These are phyloP conservation scores for Nemania sp. DNA, from an alignment of 2,329 filamentous ascomycete genomes.

Conservation along the genomic window DNA sequence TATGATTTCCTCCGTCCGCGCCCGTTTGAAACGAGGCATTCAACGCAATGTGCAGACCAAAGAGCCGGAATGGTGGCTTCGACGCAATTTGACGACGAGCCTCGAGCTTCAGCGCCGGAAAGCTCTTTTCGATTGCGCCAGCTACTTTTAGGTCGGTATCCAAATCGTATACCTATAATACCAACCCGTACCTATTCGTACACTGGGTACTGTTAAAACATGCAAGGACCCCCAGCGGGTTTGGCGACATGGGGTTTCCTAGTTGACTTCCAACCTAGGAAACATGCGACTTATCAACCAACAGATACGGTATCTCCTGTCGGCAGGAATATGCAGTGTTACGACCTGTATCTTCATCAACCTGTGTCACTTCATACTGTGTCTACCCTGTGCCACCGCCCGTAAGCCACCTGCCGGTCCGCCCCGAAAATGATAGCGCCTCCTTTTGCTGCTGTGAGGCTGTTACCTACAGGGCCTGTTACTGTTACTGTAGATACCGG, in stretches of 20 bases:
- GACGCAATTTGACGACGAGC: neutral
- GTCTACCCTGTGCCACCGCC: too few species aligned
- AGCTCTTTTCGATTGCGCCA: neutral
- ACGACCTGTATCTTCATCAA: too few species aligned
- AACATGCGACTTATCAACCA: too few species aligned
- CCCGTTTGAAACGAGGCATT: constrained; percentile 21
- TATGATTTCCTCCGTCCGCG: constrained; percentile 12
- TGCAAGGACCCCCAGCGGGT: constrained; percentile 13
- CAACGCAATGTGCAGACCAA: constrained; percentile 11
- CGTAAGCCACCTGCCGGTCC: constrained; percentile 2
- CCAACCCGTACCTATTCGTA: neutral
- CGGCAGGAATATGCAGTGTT: too few species aligned
- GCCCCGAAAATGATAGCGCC: constrained; percentile 1
- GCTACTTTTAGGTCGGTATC: neutral
- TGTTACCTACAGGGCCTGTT: constrained; percentile 5
- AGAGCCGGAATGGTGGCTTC: constrained; percentile 10
- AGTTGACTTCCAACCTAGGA: too few species aligned
- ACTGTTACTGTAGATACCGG: too few species aligned
- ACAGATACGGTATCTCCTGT: too few species aligned
- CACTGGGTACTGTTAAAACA: too few species aligned
- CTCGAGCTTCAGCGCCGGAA: neutral
- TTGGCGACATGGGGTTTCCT: constrained; percentile 14
- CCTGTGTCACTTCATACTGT: too few species aligned
- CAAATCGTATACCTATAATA: too few species aligned
- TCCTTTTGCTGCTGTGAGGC: neutral